phyloP scores from a whole-genome alignment of 108 stramenopile species.

The Cyclostephanos tholiformis region DNA sequence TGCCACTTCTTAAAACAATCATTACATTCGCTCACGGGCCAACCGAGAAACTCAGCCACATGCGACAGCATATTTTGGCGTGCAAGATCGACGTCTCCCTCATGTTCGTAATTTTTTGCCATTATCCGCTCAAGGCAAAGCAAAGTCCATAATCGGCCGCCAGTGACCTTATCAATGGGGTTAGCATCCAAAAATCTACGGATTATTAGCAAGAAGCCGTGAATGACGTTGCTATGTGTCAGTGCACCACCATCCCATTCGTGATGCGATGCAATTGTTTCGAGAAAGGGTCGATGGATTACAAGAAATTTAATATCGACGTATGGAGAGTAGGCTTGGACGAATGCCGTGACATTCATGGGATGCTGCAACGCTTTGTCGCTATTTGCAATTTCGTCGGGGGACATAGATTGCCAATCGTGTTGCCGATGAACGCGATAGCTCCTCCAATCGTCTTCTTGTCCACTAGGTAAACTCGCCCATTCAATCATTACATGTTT shows the following conservation, averaged over 20 bases:
- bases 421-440: slow-evolving; percentile 37
- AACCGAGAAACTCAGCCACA: slow-evolving; percentile 33
- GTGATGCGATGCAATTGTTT: slow-evolving; percentile 35
- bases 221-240: slow-evolving; percentile 33
- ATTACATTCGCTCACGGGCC: slow-evolving; percentile 29
- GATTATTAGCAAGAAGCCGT: slow-evolving; percentile 34
- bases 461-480: slow-evolving; percentile 38
- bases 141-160: slow-evolving; percentile 23
- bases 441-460: slow-evolving; percentile 24
- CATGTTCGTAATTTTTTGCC: slow-evolving; percentile 26
- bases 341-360: slow-evolving; percentile 27
- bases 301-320: slow-evolving; percentile 44
- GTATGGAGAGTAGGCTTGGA: slow-evolving; percentile 33
- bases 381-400: slow-evolving; percentile 30
- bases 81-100: slow-evolving; percentile 12
- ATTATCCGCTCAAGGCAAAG: slow-evolving; percentile 37
- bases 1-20: slow-evolving; percentile 37
- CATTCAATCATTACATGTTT: slow-evolving; percentile 35
- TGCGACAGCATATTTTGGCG: slow-evolving; percentile 6
- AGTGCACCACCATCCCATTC: slow-evolving; percentile 29
- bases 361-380: slow-evolving; percentile 23
- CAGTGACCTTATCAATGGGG: slow-evolving; percentile 12
- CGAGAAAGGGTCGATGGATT: slow-evolving; percentile 36
- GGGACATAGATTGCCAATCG: slow-evolving; percentile 28
- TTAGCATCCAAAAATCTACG: slow-evolving; percentile 34